A percentile compares a stretch with the other conserved stretches of the same genome.
These are phyloP conservation scores for Lactifluus rugatus DNA, from an alignment of 768 basidiomycete species.

Conservation along the genomic window DNA sequence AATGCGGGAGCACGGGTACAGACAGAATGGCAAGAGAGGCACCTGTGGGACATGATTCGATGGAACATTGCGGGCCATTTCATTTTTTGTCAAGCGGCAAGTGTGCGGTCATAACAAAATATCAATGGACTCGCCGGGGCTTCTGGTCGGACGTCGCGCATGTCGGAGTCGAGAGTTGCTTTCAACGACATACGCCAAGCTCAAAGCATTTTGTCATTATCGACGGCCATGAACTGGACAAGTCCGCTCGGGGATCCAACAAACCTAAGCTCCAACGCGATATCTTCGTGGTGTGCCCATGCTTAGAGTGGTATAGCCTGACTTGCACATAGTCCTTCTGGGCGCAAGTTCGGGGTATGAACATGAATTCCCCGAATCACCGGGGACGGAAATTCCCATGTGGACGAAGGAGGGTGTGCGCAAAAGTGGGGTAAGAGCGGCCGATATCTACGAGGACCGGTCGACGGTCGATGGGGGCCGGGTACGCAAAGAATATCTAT, in stretches of 20 bases:
- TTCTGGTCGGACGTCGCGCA: not conserved
- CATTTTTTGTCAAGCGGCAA: slow-evolving; percentile 6
- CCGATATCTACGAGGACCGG: slow-evolving; percentile 1
- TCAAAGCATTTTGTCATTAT: not conserved
- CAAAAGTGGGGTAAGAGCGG: slow-evolving; percentile 5
- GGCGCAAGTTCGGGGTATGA: slow-evolving; percentile 3
- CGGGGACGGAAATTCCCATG: slow-evolving; percentile 4
- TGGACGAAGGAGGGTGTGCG: slow-evolving; percentile 1
- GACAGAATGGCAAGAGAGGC: slow-evolving; percentile 1
- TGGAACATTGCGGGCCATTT: not conserved
- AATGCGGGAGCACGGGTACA: not conserved
- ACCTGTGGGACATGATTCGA: not conserved
- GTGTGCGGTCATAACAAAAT: slow-evolving; percentile 11
- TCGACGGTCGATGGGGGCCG: not conserved
- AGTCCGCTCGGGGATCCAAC: not conserved
- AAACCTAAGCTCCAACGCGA: not conserved
- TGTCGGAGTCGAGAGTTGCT: not conserved
- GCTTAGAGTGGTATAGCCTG: not conserved
- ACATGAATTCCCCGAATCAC: not conserved
- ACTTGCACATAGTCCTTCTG: not conserved
- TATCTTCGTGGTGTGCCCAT: not conserved
- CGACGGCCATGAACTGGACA: not conserved
- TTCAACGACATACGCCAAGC: not conserved
- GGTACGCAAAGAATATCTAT: slow-evolving; percentile 6
- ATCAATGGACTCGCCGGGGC: not conserved